Conservation (phyloP, 768 basidiomycete species). For the Boletus pseudopeckii region DNA sequence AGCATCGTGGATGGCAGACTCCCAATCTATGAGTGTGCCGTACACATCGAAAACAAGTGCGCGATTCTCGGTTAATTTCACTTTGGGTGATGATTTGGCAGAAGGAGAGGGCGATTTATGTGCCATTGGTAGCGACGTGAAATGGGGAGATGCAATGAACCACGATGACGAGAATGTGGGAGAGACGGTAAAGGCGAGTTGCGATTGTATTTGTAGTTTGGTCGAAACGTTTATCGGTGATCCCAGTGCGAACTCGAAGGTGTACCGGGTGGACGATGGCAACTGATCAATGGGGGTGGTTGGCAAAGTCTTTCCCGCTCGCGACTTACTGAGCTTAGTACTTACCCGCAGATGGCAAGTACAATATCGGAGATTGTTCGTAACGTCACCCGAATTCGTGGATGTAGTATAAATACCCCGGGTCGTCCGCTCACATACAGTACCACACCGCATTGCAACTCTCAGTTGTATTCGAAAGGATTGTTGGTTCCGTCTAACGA, state of each 20-base stretch:
- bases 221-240: too few relatives aligned
- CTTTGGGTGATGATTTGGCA: not conserved
- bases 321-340: too few relatives aligned
- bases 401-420: too few relatives aligned
- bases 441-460: not conserved
- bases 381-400: not conserved
- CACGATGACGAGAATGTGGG: not conserved
- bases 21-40: constrained; percentile 77
- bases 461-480: not conserved
- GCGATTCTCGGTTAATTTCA: constrained; percentile 18
- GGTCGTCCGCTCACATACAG: not conserved
- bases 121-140: constrained; percentile 15
- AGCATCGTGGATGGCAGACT: constrained; percentile 56
- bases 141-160: not conserved
- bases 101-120: constrained; percentile 7
- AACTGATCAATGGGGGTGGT: too few relatives aligned
- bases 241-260: too few relatives aligned
- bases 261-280: too few relatives aligned
- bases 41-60: constrained; percentile 74
- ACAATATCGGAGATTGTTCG: not conserved
- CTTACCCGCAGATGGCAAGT: not conserved
- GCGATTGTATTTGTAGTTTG: too few relatives aligned
- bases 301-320: too few relatives aligned
- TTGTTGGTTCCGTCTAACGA: not conserved
- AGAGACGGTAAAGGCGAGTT: not conserved